Evolutionary conservation across 805 yeast species (phyloP), one percentile per base, ranked within the genome.

Genomic region (Kuraishia ogatae): DNA sequence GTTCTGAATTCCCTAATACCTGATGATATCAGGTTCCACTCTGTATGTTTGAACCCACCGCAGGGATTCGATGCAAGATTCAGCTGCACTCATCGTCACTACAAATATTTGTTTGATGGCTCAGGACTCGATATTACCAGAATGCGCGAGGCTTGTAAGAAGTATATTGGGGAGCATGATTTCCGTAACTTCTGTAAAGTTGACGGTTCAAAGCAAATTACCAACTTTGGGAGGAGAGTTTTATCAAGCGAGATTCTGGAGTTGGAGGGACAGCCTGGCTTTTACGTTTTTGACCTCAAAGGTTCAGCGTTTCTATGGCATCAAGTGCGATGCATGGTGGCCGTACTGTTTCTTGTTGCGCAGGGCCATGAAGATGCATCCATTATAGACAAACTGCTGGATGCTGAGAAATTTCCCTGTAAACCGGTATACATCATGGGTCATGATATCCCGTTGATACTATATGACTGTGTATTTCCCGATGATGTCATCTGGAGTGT

Each of bases 241-340:
- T 63, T 78, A 47, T 69, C 74, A 20, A 58, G 70, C 11, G 55
- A 64, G 20, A 66, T 71, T 2, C 46, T 54, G 11, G 54, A 43
- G 2, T 39, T 64, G 1, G 58, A 60, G 5, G 61, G 59, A 2
- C 56, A 59, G 8, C 56, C 60, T 19, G 81, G 79, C 3, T 75
- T 80, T 54, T 87, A 76, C 63, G 85, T 84, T 55, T 83, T 93
- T 66, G 91, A 90, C 65, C 71, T 94, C 54, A 76, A 80, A 58
- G 99, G 99, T 0, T 75, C 88, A 1, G 99, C 98, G 8, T 94
- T 94, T 62, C 71, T 94, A 55, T 94, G 98, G 98, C 98, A 94
- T 67, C 99, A 94, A 69, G 99, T 94, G 20, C 80, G 99, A 56
- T 91, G 96, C 61, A 94, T 94, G 94, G 81, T 91, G 73, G 97